Conservation (phyloP, 2,329 filamentous ascomycete species). For the Fusarium sp. region DNA sequence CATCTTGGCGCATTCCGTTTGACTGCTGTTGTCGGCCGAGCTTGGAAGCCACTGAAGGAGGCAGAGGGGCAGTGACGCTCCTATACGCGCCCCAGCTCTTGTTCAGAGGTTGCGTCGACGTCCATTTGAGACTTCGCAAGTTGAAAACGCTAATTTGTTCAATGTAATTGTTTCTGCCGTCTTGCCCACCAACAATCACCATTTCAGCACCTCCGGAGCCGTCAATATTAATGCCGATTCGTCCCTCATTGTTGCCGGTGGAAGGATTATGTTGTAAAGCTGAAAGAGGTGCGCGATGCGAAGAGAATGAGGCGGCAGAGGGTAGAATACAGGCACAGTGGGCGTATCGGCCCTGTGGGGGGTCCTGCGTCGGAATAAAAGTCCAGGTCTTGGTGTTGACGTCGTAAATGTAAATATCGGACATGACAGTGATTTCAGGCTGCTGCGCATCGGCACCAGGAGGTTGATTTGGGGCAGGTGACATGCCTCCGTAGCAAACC, state of each 20-base stretch:
- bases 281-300: conserved; percentile 82
- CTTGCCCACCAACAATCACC: conserved; percentile 96
- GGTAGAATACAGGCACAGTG: conserved; percentile 94
- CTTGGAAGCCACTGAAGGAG: conserved; percentile 70
- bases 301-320: conserved; percentile 87
- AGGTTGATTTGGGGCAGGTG: conserved; percentile 71
- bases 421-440: conserved; percentile 95
- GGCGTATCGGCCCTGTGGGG: conserved; percentile 93
- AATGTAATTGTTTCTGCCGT: conserved; percentile 98
- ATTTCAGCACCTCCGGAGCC: conserved; percentile 94
- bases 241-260: conserved; percentile 84
- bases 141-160: conserved; percentile 99
- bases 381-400: conserved; percentile 86
- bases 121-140: conserved; percentile 93
- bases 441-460: conserved; percentile 65
- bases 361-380: conserved; percentile 80
- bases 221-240: conserved; percentile 88
- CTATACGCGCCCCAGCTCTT: conserved; percentile 96
- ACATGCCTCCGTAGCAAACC: conserved; percentile 99
- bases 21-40: conserved; percentile 71
- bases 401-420: conserved; percentile 96
- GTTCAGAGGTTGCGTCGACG: conserved; percentile 84
- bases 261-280: conserved; percentile 91
- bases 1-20: conserved; percentile 55
- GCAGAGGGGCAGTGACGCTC: conserved; percentile 89